Percentiles rank a stretch among this genome's conserved stretches.
Evolutionary conservation across 108 stramenopile species (phyloP).

Genomic region (Fistulifera pelliculosa): DNA sequence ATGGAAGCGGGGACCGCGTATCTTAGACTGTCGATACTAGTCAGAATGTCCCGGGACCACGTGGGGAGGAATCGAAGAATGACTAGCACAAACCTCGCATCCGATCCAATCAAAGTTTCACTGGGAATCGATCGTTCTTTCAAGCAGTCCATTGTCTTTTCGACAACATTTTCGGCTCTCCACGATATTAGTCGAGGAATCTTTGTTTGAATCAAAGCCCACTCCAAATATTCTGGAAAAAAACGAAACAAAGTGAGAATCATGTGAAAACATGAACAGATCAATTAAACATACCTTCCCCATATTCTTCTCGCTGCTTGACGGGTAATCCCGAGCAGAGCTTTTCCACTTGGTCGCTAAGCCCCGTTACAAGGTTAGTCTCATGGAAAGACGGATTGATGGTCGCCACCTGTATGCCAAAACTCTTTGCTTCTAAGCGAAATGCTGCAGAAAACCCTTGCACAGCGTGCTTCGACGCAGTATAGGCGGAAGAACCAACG

Average conservation of each 20-base stretch:
- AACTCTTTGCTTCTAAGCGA: constrained; percentile 25
- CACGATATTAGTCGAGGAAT: too few species aligned
- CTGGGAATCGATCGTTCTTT: too few species aligned
- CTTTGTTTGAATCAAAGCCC: too few species aligned
- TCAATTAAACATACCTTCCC: constrained; percentile 11
- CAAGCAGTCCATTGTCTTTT: too few species aligned
- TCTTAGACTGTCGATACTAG: too few species aligned
- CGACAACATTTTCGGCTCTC: too few species aligned
- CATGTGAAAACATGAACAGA: too few species aligned
- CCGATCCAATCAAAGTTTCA: constrained; percentile 1
- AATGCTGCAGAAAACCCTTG: constrained; percentile 25
- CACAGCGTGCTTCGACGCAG: constrained; percentile 36
- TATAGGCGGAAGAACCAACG: constrained; percentile 13
- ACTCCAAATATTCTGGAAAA: neutral
- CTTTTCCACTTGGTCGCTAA: neutral
- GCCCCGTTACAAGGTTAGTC: constrained; percentile 24
- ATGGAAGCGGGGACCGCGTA: too few species aligned
- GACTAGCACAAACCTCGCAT: constrained; percentile 1
- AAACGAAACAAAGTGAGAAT: neutral
- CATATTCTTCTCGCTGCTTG: constrained; percentile 22
- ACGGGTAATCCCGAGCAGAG: constrained; percentile 8
- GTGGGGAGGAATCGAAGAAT: constrained; percentile 1
- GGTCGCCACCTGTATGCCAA: constrained; percentile 27
- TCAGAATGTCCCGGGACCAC: neutral
- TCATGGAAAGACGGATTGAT: constrained; percentile 37